A percentile compares a stretch with the other conserved stretches of the same genome.
These are phyloP conservation scores for Ilyonectria sp. DNA, from an alignment of 2,329 filamentous ascomycete genomes.

Conservation along the genomic window DNA sequence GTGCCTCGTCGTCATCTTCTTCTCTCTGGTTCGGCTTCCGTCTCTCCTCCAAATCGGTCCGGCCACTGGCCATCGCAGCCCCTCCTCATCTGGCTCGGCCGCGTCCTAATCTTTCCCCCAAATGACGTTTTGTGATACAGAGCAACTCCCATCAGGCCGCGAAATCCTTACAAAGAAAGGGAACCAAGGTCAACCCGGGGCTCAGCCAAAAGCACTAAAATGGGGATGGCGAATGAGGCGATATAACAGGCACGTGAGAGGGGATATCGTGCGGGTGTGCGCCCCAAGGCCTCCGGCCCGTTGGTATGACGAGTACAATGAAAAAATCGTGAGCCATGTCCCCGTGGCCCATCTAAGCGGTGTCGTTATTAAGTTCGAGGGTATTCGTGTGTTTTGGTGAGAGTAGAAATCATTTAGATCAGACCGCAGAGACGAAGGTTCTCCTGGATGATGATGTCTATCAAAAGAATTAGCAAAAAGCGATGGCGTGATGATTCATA, in stretches of 20 bases:
- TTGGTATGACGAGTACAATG: conserved; percentile 52
- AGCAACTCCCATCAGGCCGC: conserved; percentile 50
- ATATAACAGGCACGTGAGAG: conserved; percentile 35
- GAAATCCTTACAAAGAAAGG: conserved; percentile 51
- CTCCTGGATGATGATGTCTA: conserved; percentile 99
- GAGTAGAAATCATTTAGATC: conserved; percentile 76
- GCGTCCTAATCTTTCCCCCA: conserved; percentile 45
- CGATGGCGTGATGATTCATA: neutral
- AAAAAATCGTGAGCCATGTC: conserved; percentile 58
- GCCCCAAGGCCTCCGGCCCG: conserved; percentile 42
- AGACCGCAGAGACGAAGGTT: conserved; percentile 97
- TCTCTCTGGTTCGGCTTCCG: conserved; percentile 36
- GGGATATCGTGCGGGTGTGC: conserved; percentile 37
- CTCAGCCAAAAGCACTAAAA: conserved; percentile 48
- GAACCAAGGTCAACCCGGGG: conserved; percentile 48
- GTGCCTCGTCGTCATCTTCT: conserved; percentile 42
- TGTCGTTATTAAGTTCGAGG: conserved; percentile 60
- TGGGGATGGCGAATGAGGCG: conserved; percentile 35
- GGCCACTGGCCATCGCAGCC: conserved; percentile 41
- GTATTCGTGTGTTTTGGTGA: conserved; percentile 59
- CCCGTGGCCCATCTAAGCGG: conserved; percentile 55
- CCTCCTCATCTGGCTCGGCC: conserved; percentile 40
- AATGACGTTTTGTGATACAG: conserved; percentile 52
- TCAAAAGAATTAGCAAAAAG: conserved; percentile 57
- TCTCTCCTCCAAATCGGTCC: conserved; percentile 33